Conservation (phyloP, 2,329 filamentous ascomycete species). For the Pleomassaria siparia region DNA sequence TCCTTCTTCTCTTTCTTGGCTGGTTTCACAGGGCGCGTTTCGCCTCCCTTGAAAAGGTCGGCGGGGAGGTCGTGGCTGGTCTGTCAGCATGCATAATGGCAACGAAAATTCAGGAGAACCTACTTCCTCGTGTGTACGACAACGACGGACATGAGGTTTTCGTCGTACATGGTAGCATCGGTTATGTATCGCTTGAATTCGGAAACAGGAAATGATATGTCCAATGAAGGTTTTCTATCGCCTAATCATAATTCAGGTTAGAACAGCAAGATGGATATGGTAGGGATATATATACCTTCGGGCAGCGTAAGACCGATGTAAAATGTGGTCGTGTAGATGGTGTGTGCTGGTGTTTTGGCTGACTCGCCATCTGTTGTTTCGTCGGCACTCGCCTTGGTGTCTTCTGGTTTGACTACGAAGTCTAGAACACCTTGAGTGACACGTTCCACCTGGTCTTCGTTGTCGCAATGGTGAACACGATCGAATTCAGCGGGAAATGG, state of each 20-base stretch:
- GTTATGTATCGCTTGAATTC: conserved; percentile 85
- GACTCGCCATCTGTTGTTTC: conserved; percentile 38
- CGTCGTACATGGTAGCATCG: conserved; percentile 73
- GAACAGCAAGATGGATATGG: not conserved
- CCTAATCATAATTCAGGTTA: conserved; percentile 20
- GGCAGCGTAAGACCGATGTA: conserved; percentile 84
- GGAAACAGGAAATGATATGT: conserved; percentile 78
- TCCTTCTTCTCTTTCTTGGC: conserved; percentile 49
- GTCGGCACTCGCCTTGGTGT: conserved; percentile 47
- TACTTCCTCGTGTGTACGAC: conserved; percentile 87
- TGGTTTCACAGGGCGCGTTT: conserved; percentile 53
- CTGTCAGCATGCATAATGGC: conserved; percentile 18
- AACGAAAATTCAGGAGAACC: conserved; percentile 36
- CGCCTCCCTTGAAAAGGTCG: conserved; percentile 83
- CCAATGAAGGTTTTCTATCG: conserved; percentile 68
- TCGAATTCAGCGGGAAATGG: conserved; percentile 94
- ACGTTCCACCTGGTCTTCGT: conserved; percentile 62
- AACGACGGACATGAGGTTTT: conserved; percentile 74
- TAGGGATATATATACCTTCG: conserved; percentile 58
- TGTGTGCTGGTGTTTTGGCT: conserved; percentile 44
- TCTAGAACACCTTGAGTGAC: conserved; percentile 64
- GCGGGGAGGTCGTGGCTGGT: conserved; percentile 80
- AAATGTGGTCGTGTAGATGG: conserved; percentile 85
- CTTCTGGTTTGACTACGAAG: conserved; percentile 58
- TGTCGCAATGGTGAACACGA: conserved; percentile 70